Base-by-base conservation (phyloP, 495 filamentous ascomycete species). In the Aspergillus asperescens region DNA sequence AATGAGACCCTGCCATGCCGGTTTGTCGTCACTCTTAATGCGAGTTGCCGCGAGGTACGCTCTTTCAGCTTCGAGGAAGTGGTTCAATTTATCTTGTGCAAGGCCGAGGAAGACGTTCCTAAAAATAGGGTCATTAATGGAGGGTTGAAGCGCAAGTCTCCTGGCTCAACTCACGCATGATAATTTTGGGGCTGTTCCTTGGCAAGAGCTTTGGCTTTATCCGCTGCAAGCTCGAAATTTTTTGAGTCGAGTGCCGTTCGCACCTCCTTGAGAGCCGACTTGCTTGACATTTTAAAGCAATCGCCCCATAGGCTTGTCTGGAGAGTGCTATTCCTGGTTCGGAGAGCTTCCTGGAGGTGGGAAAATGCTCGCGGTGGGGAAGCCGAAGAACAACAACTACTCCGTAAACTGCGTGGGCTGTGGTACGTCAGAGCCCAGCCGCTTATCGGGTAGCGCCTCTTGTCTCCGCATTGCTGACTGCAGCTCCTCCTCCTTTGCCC, bases 1-100 rank as follows among this genome's bases (percentile, higher is more conserved):
- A 61, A 93, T 78, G n/a, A 97, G 72, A 5, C 93, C 93, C 69
- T 93, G 86, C 91, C 90, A 97, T 56, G 87, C 86, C 50, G 89
- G 81, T 34, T 77, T 70, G 35, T 88, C 85, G 15, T 74, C 69
- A 9, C 70, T 63, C 49, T 86, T 87, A 28, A 80, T 70, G 15
- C 68, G 69, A n/a, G 87, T 82, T 4, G 93, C 92, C 22, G 81
- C 68, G n/a, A 78, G 68, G 63, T 96, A 97, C 1, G 83, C 80
- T 27, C 72, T 74, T 56, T 90, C 90, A 2, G 90, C 81, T 25
- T 88, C 83, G 1, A 86, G 80, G 27, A 72, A 69, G 49, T 82
- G 78, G 50, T 81, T 80, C 56, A 86, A 81, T 62, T 88, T 89
- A 64, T 93, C 90, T 32, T 84, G 67, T 4, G 85, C 85, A 54